Base-by-base conservation (phyloP, 805 yeast genomes). In the Myxozyma mucilagina region DNA sequence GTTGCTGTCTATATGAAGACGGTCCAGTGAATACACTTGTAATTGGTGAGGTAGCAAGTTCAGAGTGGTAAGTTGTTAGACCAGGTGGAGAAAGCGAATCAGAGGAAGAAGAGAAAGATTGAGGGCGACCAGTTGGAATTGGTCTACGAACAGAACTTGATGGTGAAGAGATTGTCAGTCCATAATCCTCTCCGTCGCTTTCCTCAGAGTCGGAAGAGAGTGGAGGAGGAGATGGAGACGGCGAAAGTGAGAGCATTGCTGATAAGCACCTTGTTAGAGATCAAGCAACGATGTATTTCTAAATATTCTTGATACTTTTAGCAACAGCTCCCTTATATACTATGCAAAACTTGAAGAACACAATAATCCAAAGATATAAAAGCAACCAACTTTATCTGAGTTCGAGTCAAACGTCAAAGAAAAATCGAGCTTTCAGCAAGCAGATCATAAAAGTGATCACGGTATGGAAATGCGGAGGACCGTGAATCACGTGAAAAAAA, bases 31-130 rank as follows among this genome's bases (percentile, higher is more conserved):
- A 54, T 13, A 44, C 64, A 29, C 64, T 58, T 1, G 67, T 61
- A 49, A 63, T 60, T 8, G 67, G 67, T 31, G 67, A 63, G 20
- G 67, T 63, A 20, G 67, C 67, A 2, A 63, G 59, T 44, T 63
- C 67, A 32, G 67, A 65, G 47, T 63, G 67, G 50, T 56, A 63
- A 5, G 67, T 63, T 5, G 66, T 56, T 11, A 62, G 47, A 2
- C 63, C 64, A 13, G 64, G 47, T n/a, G 56, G 56, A 13, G 57
- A 44, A n/a, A 44, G n/a, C n/a, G 57, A 53, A 42, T 53, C 51
- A 13, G 49, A 47, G 7, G 51, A 45, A 32, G 49, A 41, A 32
- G 49, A 41, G 14, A 34, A 36, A 5, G 55, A 32, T 16, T 47
- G 49, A 14, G 32, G 36, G 34, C 39, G 53, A 7, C 38, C 44